These are phyloP conservation scores for Emmonsiellopsis sp. DNA, from an alignment of 2,329 filamentous ascomycete species.

Conservation along the genomic window DNA sequence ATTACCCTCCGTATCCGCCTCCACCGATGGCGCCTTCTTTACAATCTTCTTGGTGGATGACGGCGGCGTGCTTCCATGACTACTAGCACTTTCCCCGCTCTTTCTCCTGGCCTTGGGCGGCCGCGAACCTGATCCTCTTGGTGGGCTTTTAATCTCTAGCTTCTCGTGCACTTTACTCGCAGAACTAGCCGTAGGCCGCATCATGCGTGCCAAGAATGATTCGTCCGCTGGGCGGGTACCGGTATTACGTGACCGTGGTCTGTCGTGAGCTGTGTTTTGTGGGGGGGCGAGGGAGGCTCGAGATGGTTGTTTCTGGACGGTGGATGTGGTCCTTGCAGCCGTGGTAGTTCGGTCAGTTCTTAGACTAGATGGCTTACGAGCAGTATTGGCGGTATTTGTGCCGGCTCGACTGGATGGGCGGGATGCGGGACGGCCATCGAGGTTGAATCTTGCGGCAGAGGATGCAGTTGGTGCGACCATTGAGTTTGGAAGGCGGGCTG, in stretches of 20 bases:
- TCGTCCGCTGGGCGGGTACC: conserved; percentile 34
- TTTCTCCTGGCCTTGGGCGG: neutral
- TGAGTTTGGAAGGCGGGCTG: conserved; percentile 32
- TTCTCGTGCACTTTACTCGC: conserved; percentile 42
- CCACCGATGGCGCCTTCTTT: conserved; percentile 14
- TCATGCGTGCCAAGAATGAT: conserved; percentile 42
- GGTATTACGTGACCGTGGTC: conserved; percentile 30
- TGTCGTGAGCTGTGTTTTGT: conserved; percentile 13
- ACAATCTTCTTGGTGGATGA: conserved; percentile 7
- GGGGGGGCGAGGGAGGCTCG: conserved; percentile 17
- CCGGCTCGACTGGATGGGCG: conserved; percentile 20
- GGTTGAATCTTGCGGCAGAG: conserved; percentile 25
- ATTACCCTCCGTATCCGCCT: conserved; percentile 16
- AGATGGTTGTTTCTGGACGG: conserved; percentile 20
- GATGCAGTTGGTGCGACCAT: conserved; percentile 33
- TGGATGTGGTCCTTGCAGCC: conserved; percentile 9
- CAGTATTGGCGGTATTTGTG: conserved; percentile 17
- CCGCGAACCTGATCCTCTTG: conserved; percentile 14
- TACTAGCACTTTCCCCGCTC: neutral
- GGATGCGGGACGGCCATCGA: conserved; percentile 13
- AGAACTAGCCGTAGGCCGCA: conserved; percentile 43
- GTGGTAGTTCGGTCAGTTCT: conserved; percentile 14
- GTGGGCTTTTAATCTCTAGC: conserved; percentile 32
- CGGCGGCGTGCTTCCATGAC: neutral
- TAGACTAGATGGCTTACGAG: conserved; percentile 19